A percentile compares a stretch with the other conserved stretches of the same genome.
Evolutionary conservation across 495 filamentous ascomycete species (phyloP).

Genomic region (Talaromyces borbonicus): DNA sequence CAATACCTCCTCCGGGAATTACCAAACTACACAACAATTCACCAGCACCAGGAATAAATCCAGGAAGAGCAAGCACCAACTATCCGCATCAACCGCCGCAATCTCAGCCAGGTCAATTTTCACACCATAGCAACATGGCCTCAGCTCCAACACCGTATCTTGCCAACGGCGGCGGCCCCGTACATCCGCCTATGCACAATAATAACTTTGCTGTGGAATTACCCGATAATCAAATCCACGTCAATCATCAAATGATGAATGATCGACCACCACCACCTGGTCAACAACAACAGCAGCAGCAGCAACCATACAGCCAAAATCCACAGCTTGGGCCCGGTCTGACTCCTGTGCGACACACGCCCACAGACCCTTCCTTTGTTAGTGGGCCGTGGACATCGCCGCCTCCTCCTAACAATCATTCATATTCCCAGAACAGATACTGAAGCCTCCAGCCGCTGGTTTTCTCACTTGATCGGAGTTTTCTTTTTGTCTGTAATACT

Average conservation of each 20-base stretch:
- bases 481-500: too few species aligned
- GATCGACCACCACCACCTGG: not conserved
- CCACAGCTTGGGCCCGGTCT: not conserved
- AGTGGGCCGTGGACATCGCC: conserved; percentile 10
- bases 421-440: not conserved
- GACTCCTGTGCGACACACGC: conserved; percentile 3
- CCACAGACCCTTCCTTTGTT: conserved; percentile 7
- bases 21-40: not conserved
- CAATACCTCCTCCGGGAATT: not conserved
- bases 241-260: not conserved
- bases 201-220: conserved; percentile 1
- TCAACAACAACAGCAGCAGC: conserved; percentile 2
- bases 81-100: not conserved
- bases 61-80: not conserved
- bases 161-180: not conserved
- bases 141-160: not conserved
- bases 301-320: not conserved
- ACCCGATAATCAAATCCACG: conserved; percentile 4
- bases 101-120: not conserved
- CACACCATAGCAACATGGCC: not conserved
- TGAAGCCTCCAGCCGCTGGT: too few species aligned
- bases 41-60: not conserved
- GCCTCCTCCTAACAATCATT: not conserved
- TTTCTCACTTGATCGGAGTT: too few species aligned
- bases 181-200: not conserved